Base-by-base conservation (phyloP, 352 stramenopile genomes). In the Phytophthora sp. region DNA sequence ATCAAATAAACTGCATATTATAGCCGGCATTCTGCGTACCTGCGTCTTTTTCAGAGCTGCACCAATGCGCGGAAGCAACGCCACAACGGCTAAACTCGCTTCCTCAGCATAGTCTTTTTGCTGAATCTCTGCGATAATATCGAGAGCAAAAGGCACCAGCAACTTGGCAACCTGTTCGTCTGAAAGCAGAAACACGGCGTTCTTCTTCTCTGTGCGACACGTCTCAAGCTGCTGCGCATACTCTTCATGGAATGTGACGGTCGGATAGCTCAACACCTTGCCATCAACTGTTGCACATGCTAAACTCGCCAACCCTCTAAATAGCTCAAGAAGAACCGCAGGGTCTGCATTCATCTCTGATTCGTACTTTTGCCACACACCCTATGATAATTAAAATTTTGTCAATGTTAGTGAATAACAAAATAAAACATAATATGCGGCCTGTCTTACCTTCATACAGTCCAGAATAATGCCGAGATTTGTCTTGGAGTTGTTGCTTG, bases 151-250 rank as follows among this genome's bases (percentile, higher is more conserved):
- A 9, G 86, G 86, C 4, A 92, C 63, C 16, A 94, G n/a, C 42
- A 89, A 78, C 57, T 92, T 93, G 21, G 69, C 29, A 13, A 94
- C 73, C 69, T 94, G 86, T 47, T 94, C 86, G 49, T 94, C 82
- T 12, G 81, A 78, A 3, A 94, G 57, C 35, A 94, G 58, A 61
- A 90, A 93, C 11, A 90, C 73, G 0, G 72, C 74, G 23, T 90
- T 75, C 20, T 82, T 76, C 54, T 79, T 88, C 35, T 91, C 82
- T 27, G 80, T 73, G 16, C 63, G 67, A 39, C 75, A 88, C 4
- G 18, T 16, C 27, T 85, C 74, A 16, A 92, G 41, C 36, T 86
- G 63, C 16, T 78, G 50, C 35, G 68, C 57, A 55, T 89, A 94
- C 23, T 91, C 77, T 7, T 94, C 84, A 44, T 91, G 76, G 23